A percentile compares a stretch with the other conserved stretches of the same genome.
These are phyloP conservation scores for Chaetomiaceae sp. DNA, from an alignment of 2,329 filamentous ascomycete genomes.

Conservation along the genomic window DNA sequence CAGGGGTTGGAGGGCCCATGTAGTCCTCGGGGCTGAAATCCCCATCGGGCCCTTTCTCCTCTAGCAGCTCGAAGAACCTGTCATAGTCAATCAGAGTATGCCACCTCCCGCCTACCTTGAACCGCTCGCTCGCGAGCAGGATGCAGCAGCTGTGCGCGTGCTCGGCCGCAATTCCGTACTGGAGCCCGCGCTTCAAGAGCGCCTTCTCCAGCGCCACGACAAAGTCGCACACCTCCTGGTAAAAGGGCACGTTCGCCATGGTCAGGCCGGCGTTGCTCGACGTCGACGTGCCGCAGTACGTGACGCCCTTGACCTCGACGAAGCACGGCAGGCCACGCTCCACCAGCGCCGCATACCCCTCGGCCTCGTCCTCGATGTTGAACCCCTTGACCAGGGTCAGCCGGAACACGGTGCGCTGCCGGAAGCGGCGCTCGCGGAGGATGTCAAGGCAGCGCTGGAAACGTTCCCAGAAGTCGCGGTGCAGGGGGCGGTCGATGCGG, in stretches of 20 bases:
- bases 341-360: conserved; percentile 85
- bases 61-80: conserved; percentile 78
- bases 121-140: conserved; percentile 76
- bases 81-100: conserved; percentile 89
- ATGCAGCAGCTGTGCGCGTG: conserved; percentile 94
- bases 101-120: conserved; percentile 74
- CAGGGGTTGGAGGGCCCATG: conserved; percentile 75
- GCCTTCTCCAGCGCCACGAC: conserved; percentile 69
- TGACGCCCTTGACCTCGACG: conserved; percentile 93
- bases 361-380: conserved; percentile 90
- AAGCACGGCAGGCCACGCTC: conserved; percentile 85
- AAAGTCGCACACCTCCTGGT: conserved; percentile 82
- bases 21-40: conserved; percentile 88
- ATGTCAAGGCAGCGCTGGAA: conserved; percentile 91
- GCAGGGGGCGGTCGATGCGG: conserved; percentile 84
- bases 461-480: conserved; percentile 96
- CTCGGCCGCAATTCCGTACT: conserved; percentile 89
- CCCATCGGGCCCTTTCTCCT: conserved; percentile 59
- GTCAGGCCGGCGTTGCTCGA: conserved; percentile 79
- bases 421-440: conserved; percentile 72
- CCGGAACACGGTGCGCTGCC: conserved; percentile 89
- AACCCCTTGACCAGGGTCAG: conserved; percentile 96
- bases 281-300: conserved; percentile 88
- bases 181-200: conserved; percentile 64
- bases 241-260: conserved; percentile 98